These are phyloP conservation scores for Phaeophleospora eucalypticola DNA, from an alignment of 2,329 filamentous ascomycete species.

Conservation along the genomic window DNA sequence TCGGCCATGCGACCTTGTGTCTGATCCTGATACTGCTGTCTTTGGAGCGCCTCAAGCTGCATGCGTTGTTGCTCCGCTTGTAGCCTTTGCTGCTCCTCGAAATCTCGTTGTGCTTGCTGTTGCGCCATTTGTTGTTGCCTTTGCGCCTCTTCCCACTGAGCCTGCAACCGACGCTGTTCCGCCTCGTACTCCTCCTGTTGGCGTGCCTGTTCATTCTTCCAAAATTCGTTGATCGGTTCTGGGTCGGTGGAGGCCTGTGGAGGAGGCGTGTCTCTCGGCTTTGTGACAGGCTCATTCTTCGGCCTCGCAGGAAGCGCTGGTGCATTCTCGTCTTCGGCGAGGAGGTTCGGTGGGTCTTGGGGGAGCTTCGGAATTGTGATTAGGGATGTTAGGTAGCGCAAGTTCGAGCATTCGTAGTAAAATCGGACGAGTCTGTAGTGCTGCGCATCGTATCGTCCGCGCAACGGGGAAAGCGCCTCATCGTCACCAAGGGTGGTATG, in stretches of 20 bases:
- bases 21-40: slow-evolving; percentile 86
- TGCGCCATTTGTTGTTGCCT: slow-evolving; percentile 77
- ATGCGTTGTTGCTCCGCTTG: slow-evolving; percentile 85
- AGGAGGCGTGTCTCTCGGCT: slow-evolving; percentile 64
- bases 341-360: slow-evolving; percentile 84
- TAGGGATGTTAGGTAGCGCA: slow-evolving; percentile 91
- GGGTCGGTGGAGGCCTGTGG: slow-evolving; percentile 72
- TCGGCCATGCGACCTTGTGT: slow-evolving; percentile 95
- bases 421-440: slow-evolving; percentile 96
- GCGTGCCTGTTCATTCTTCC: slow-evolving; percentile 86
- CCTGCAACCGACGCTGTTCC: slow-evolving; percentile 82
- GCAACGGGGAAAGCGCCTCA: slow-evolving; percentile 82
- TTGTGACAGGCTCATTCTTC: slow-evolving; percentile 60
- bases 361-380: slow-evolving; percentile 96
- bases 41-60: slow-evolving; percentile 83
- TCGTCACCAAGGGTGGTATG: slow-evolving; percentile 86
- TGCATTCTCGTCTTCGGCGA: slow-evolving; percentile 72
- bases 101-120: slow-evolving; percentile 84
- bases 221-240: slow-evolving; percentile 95
- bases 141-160: slow-evolving; percentile 78
- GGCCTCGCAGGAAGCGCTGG: slow-evolving; percentile 79
- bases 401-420: slow-evolving; percentile 98
- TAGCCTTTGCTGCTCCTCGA: slow-evolving; percentile 87
- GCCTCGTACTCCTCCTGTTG: slow-evolving; percentile 95
- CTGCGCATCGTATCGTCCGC: slow-evolving; percentile 86